phyloP scores from a whole-genome alignment of 2,329 filamentous ascomycete genomes.

The Chaetomium sp. region DNA sequence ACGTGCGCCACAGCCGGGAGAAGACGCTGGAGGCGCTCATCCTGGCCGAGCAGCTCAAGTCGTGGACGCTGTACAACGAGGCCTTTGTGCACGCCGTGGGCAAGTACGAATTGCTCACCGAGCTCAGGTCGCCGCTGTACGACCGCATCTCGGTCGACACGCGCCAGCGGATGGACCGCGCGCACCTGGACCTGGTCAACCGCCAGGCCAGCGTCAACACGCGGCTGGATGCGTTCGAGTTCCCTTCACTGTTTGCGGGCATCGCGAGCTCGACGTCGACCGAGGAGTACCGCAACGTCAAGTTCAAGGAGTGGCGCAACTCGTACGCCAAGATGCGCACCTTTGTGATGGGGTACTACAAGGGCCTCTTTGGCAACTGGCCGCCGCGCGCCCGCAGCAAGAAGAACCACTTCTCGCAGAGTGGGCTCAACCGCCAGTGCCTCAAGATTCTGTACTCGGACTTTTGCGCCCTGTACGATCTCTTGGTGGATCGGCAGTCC shows the following conservation, averaged over 20 bases:
- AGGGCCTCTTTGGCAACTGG: slow-evolving; percentile 60
- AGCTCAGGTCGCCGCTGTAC: slow-evolving; percentile 62
- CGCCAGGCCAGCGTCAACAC: slow-evolving; percentile 63
- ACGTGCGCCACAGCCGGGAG: slow-evolving; percentile 74
- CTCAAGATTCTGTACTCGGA: slow-evolving; percentile 79
- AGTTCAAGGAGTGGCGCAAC: slow-evolving; percentile 77
- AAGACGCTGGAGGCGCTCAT: slow-evolving; percentile 86
- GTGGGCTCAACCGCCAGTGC: slow-evolving; percentile 78
- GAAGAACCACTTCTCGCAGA: slow-evolving; percentile 83
- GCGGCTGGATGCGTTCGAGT: slow-evolving; percentile 82
- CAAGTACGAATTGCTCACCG: slow-evolving; percentile 68
- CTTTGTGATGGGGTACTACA: slow-evolving; percentile 64
- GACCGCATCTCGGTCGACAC: slow-evolving; percentile 64
- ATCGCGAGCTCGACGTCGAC: slow-evolving; percentile 77
- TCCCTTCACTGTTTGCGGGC: slow-evolving; percentile 82
- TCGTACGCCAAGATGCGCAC: slow-evolving; percentile 69
- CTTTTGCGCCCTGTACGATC: slow-evolving; percentile 78
- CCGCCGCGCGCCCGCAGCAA: slow-evolving; percentile 86
- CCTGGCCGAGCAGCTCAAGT: slow-evolving; percentile 83
- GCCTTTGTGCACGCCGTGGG: slow-evolving; percentile 88
- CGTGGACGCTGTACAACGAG: slow-evolving; percentile 76
- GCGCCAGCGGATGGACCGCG: slow-evolving; percentile 71
- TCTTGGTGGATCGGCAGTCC: slow-evolving; percentile 72
- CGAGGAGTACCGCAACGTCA: slow-evolving; percentile 67
- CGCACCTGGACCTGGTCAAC: slow-evolving; percentile 70